Evolutionary conservation across 1,139 yeast species (phyloP).

Genomic region (Candida tetrigidarum): DNA sequence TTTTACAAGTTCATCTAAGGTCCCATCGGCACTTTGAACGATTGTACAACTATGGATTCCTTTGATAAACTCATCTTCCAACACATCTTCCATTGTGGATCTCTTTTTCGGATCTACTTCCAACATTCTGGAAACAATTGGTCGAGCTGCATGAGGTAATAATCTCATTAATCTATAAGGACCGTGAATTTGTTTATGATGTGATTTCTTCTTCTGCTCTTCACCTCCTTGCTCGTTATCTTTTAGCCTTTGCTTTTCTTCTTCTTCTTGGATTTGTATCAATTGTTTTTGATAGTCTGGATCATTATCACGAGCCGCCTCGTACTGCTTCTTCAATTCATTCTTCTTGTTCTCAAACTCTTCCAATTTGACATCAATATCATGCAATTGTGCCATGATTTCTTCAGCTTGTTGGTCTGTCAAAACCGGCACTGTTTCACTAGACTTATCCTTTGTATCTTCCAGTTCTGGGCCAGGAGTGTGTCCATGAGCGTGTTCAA

Average conservation of each 20-base stretch:
- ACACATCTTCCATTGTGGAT: conserved; percentile 69
- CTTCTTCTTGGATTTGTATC: conserved; percentile 17
- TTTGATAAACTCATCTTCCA: conserved; percentile 72
- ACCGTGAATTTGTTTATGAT: conserved; percentile 61
- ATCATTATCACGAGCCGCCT: conserved; percentile 20
- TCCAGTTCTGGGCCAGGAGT: not conserved
- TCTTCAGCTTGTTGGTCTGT: conserved; percentile 39
- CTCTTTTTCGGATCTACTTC: conserved; percentile 69
- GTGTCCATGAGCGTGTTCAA: conserved; percentile 9
- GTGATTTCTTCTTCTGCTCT: conserved; percentile 34
- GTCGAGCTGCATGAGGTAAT: conserved; percentile 85
- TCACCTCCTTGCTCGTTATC: conserved; percentile 15
- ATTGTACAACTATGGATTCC: conserved; percentile 56
- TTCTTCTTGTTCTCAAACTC: conserved; percentile 41
- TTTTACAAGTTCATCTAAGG: conserved; percentile 33
- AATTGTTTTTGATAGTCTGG: conserved; percentile 14
- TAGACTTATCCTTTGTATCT: conserved; percentile 13
- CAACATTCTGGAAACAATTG: conserved; percentile 75
- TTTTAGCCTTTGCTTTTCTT: conserved; percentile 18
- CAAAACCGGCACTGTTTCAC: conserved; percentile 31
- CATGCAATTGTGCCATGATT: conserved; percentile 36
- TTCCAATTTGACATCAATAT: conserved; percentile 43
- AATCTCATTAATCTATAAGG: conserved; percentile 89
- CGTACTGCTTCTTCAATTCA: conserved; percentile 38
- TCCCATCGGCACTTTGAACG: conserved; percentile 41